Percentiles rank a stretch among this genome's conserved stretches.
These are phyloP conservation scores for Sarocladiaceae sp. DNA, from an alignment of 2,329 filamentous ascomycete genomes.

Conservation along the genomic window DNA sequence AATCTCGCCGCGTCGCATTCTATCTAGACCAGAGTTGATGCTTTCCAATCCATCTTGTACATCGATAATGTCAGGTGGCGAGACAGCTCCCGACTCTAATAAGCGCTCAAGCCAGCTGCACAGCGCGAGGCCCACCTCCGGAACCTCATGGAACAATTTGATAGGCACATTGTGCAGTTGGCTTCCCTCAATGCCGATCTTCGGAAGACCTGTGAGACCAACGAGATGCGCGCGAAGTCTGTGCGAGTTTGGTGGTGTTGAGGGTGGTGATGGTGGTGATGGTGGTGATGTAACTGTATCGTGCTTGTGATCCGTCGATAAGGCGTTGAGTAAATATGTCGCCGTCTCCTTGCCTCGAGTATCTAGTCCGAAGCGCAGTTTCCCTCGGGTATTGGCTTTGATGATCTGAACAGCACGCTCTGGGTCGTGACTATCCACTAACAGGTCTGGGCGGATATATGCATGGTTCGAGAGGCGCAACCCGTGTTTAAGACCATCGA, in stretches of 20 bases:
- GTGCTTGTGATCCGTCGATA: conserved; percentile 29
- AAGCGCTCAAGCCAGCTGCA: conserved; percentile 65
- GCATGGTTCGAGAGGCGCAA: conserved; percentile 45
- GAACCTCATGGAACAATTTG: conserved; percentile 69
- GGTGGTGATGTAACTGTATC: conserved; percentile 10
- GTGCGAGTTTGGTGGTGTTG: conserved; percentile 27
- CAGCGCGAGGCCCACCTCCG: conserved; percentile 57
- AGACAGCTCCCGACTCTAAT: conserved; percentile 48
- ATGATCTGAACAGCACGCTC: conserved; percentile 63
- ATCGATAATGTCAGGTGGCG: conserved; percentile 61
- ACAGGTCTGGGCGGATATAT: conserved; percentile 49
- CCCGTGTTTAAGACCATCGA: conserved; percentile 65
- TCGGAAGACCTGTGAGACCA: conserved; percentile 64
- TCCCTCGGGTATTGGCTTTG: conserved; percentile 49
- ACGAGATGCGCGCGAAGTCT: conserved; percentile 51
- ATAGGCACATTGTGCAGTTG: conserved; percentile 66
- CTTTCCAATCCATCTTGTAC: conserved; percentile 59
- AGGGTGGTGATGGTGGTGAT: conserved; percentile 29
- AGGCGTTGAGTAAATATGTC: conserved; percentile 48
- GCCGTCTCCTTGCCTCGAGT: conserved; percentile 64
- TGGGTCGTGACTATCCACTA: conserved; percentile 65
- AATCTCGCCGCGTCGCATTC: conserved; percentile 60
- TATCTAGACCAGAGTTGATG: conserved; percentile 65
- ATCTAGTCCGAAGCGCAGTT: conserved; percentile 65
- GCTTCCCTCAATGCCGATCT: conserved; percentile 42